phyloP scores from a whole-genome alignment of 1,284 basidiomycete genomes.

The Cryptococcus sp. region DNA sequence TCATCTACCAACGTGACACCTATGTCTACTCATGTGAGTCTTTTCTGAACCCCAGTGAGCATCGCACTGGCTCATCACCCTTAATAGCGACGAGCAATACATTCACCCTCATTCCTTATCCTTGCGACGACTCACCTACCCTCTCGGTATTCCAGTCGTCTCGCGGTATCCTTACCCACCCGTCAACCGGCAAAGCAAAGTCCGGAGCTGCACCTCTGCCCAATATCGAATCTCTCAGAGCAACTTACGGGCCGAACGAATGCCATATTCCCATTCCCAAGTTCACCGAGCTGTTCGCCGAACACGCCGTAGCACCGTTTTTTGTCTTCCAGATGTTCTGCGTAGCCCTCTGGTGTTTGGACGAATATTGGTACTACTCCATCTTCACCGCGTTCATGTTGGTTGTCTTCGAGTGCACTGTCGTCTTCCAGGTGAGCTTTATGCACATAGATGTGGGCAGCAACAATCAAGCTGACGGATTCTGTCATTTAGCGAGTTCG shows the following conservation, averaged over 20 bases:
- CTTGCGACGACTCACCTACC: slow-evolving; percentile 71
- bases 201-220: slow-evolving; percentile 17
- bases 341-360: slow-evolving; percentile 90
- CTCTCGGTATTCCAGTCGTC: slow-evolving; percentile 70
- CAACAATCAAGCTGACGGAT: background rate
- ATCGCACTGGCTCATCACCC: background rate
- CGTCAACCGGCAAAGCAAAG: slow-evolving; percentile 42
- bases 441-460: background rate
- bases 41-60: background rate
- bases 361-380: slow-evolving; percentile 98
- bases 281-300: slow-evolving; percentile 81
- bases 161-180: slow-evolving; percentile 53
- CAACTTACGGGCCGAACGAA: slow-evolving; percentile 83
- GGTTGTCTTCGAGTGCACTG: slow-evolving; percentile 93
- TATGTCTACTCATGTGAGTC: slow-evolving; percentile 67
- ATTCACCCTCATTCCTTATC: slow-evolving; percentile 87
- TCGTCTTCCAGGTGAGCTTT: slow-evolving; percentile 82
- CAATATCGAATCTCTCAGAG: slow-evolving; percentile 56
- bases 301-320: slow-evolving; percentile 92
- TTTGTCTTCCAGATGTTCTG: slow-evolving; percentile 97
- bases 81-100: slow-evolving; percentile 58
- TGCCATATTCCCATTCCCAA: slow-evolving; percentile 94
- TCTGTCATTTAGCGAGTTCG: slow-evolving; percentile 66
- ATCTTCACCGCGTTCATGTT: slow-evolving; percentile 97
- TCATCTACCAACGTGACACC: slow-evolving; percentile 94